Evolutionary conservation across 2,329 filamentous ascomycete genomes (phyloP), one percentile per base, ranked within the genome.

Genomic region (Pyricularia grisea): DNA sequence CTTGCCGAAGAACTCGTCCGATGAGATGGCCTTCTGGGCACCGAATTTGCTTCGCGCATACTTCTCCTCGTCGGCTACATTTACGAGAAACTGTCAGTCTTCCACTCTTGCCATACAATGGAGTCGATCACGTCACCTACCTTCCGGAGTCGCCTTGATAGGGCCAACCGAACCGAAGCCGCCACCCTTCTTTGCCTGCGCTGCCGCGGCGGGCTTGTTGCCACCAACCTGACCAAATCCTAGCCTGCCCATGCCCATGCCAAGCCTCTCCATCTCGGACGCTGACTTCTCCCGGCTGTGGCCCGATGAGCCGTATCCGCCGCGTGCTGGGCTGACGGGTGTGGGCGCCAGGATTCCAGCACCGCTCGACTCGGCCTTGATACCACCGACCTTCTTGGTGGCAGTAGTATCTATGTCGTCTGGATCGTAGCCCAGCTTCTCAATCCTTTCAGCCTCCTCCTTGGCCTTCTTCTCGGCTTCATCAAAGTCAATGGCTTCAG

Each of bases 1-100:
- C 78, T 95, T 94, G 75, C 94, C 93, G 77, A 99, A 99, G 85
- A 97, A 99, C 78, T 99, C 95, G 78, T 99, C 95, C 0, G 94
- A 97, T 0, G 93, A 97, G 73, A 99, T 99, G 74, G 92, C 92
- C 84, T 98, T 98, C 79, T 99, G 95, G 63, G 80, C 81, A 71
- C 94, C 94, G 76, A 99, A 99, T 79, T 97, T 97, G 76, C 87
- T 83, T 75, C 92, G 91, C 6, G 94, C 93, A 77, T 92, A 96
- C 76, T 88, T 89, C 75, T 97, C 88, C 68, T 90, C 89, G 70
- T 97, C 93, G 72, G 88, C 88, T 89, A 70, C 28, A 50, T 50
- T 60, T 14, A n/a, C 27, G n/a, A 72, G 20, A n/a, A 60, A 28
- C 28, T 3, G 17, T 30, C 27, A 67, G 67, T 70, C 50, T 20